Base-by-base conservation (phyloP, 106 monocot genomes). In the Acanthochlamys bracteata region DNA sequence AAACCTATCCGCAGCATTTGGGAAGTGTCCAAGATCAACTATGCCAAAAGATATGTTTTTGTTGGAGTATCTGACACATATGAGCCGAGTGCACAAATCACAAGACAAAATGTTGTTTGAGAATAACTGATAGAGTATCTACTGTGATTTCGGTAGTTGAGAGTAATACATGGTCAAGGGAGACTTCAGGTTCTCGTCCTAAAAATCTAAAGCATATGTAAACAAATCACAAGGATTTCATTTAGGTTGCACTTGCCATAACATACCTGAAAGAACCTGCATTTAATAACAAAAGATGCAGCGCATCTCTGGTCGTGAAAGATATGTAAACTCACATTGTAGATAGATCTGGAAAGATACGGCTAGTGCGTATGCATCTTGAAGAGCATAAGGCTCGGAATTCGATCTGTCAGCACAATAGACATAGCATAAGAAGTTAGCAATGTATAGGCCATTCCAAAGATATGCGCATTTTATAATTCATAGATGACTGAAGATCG, bases 331-430 rank as follows among this genome's bases (percentile, higher is more conserved):
- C 86, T 82, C 66, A 90, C 95, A 76, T 80, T 25, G 41, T 67
- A 19, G 96, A 98, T 41, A 98, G 96, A 61, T 98, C 96, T 62
- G 88, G 79, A 27, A 98, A 74, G 66, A 85, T 47, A 11, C 81
- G 80, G 71, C 96, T 92, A 52, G 78, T 63, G 21, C 81, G 83
- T 23, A 85, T 66, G 68, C 91, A 91, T 62, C 70, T 20, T 55
- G 80, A 73, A 47, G 91, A 81, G 61, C 73, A 85, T 41, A 69
- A 69, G 73, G 75, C 54, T 24, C 82, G 80, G 67, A 98, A 98
- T 43, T 98, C 91, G 76, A 98, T 73, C 96, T 98, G 86, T 58
- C 59, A n/a, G n/a, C n/a, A n/a, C n/a, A n/a, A n/a, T n/a, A n/a
- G n/a, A n/a, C n/a, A n/a, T n/a, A n/a, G n/a, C n/a, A n/a, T n/a